These are phyloP conservation scores for Neofusicoccum parvum DNA, from an alignment of 2,329 filamentous ascomycete genomes.

Conservation along the genomic window DNA sequence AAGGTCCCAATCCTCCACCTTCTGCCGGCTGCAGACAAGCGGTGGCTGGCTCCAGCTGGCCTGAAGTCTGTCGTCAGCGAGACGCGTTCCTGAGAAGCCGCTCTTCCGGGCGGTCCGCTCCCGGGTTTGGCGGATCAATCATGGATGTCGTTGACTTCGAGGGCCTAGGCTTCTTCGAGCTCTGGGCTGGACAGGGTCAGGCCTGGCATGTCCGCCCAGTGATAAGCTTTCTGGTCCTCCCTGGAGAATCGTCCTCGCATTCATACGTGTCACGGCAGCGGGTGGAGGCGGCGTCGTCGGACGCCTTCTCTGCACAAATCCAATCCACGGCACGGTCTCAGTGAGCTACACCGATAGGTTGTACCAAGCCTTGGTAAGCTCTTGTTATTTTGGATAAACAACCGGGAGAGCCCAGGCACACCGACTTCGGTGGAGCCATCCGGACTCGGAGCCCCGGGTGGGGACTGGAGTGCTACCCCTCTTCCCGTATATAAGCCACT, in stretches of 20 bases:
- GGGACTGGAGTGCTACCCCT: background rate
- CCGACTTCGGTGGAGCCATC: conserved; percentile 12
- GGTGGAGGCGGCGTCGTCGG: background rate
- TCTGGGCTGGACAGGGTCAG: conserved; percentile 5
- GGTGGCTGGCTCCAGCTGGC: background rate
- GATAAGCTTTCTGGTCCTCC: conserved; percentile 5
- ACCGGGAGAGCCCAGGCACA: background rate
- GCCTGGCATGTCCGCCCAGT: background rate
- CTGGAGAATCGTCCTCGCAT: background rate
- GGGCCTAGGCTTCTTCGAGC: conserved; percentile 1
- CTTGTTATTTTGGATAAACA: background rate
- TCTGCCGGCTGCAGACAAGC: background rate
- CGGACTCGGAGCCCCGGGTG: conserved; percentile 8
- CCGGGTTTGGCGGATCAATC: background rate
- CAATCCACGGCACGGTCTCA: background rate
- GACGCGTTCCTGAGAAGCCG: background rate
- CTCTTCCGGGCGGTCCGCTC: conserved; percentile 4
- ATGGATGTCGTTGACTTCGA: background rate
- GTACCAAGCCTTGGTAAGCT: background rate
- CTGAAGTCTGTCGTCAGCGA: background rate
- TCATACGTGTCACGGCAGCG: background rate
- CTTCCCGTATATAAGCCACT: background rate
- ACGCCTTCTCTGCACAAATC: background rate
- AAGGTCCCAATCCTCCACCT: background rate
- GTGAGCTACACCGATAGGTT: background rate